Percentiles rank a stretch among this genome's conserved stretches.
phyloP scores from a whole-genome alignment of 1,139 yeast species.

The Entelexis paramagnoliae region DNA sequence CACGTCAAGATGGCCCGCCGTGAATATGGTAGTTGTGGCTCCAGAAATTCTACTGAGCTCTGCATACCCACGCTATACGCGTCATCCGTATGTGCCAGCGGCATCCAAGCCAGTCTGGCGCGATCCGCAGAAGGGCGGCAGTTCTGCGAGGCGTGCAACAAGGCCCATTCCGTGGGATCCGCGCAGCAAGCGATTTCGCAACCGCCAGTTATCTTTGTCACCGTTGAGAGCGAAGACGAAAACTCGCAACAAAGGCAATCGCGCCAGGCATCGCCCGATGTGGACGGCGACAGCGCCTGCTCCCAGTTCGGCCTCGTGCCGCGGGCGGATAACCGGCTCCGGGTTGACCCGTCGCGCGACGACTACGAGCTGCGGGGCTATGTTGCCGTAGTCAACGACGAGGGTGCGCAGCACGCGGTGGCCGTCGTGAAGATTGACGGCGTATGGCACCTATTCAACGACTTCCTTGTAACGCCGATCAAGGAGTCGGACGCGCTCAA shows the following conservation, averaged over 20 bases:
- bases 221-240: neutral
- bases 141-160: constrained; percentile 1
- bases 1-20: constrained; percentile 1
- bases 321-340: constrained; percentile 8
- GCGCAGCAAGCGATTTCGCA: constrained; percentile 5
- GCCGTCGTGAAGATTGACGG: constrained; percentile 39
- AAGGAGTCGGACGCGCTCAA: constrained; percentile 61
- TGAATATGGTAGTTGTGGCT: constrained; percentile 21
- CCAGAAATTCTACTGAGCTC: neutral
- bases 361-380: constrained; percentile 32
- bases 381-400: constrained; percentile 32
- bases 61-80: neutral
- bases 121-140: neutral
- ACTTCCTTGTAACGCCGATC: constrained; percentile 75
- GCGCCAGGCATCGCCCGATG: neutral
- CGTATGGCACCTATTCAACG: constrained; percentile 81
- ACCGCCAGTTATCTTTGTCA: neutral
- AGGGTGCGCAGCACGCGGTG: constrained; percentile 29
- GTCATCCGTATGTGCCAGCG: neutral
- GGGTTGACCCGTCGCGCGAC: neutral
- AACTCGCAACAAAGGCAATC: neutral
- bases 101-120: neutral
- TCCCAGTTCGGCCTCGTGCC: constrained; percentile 1
- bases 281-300: neutral
- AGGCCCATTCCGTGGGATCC: constrained; percentile 1